These are phyloP conservation scores for Komagataella populi DNA, from an alignment of 805 yeast species.

Conservation along the genomic window DNA sequence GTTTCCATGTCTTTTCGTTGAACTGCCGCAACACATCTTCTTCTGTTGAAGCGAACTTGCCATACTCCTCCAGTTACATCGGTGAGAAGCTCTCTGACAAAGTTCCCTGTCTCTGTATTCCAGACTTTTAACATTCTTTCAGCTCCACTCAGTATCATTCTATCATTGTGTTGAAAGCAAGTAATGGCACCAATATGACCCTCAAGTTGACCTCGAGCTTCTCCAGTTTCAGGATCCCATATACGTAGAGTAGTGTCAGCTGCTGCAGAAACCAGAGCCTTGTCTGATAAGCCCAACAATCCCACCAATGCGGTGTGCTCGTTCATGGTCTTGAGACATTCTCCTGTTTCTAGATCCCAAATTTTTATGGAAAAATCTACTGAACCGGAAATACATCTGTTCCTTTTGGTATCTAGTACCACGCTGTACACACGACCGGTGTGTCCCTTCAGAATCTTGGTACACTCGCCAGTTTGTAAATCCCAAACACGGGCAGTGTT, in stretches of 20 bases:
- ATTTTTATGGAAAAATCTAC: slow-evolving; percentile 80
- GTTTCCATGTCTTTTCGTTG: slow-evolving; percentile 42
- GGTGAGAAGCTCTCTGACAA: slow-evolving; percentile 57
- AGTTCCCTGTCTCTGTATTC: slow-evolving; percentile 68
- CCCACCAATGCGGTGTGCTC: slow-evolving; percentile 93
- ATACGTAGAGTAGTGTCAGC: slow-evolving; percentile 87
- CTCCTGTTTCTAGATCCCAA: slow-evolving; percentile 80
- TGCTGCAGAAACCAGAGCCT: slow-evolving; percentile 81
- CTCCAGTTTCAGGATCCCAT: slow-evolving; percentile 80
- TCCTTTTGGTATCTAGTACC: slow-evolving; percentile 60
- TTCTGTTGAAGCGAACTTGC: slow-evolving; percentile 83
- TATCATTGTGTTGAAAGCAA: slow-evolving; percentile 82
- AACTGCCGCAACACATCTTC: slow-evolving; percentile 84
- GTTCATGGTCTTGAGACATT: slow-evolving; percentile 51
- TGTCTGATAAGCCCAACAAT: slow-evolving; percentile 60
- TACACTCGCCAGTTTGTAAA: slow-evolving; percentile 57
- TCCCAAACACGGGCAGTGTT: slow-evolving; percentile 90
- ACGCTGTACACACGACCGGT: slow-evolving; percentile 83
- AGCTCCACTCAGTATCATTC: slow-evolving; percentile 78
- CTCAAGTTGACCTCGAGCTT: slow-evolving; percentile 50
- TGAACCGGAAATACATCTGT: slow-evolving; percentile 81
- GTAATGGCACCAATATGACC: slow-evolving; percentile 86
- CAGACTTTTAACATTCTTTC: slow-evolving; percentile 80
- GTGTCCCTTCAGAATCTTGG: slow-evolving; percentile 69
- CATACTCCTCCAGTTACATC: slow-evolving; percentile 81